Evolutionary conservation across 345 rosid species (phyloP).

Genomic region (Melaleuca quinquenervia): DNA sequence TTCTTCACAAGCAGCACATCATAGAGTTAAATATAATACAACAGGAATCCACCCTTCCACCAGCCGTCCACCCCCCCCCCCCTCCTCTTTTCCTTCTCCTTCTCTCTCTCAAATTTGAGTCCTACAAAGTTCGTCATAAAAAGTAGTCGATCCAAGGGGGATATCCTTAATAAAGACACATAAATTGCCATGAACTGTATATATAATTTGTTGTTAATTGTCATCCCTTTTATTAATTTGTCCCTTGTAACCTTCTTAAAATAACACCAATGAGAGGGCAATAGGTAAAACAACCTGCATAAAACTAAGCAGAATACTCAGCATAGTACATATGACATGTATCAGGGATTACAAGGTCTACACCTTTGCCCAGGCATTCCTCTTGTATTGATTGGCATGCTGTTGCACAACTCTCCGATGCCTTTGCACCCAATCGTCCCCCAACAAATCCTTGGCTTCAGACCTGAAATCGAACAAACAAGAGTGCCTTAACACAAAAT

Average conservation of each 20-base stretch:
- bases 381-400: conserved; percentile 95
- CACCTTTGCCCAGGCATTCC: conserved; percentile 93
- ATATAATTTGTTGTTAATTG: neutral
- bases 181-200: neutral
- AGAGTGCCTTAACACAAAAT: neutral
- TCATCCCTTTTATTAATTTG: neutral
- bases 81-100: neutral
- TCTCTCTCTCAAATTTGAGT: neutral
- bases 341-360: neutral
- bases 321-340: neutral
- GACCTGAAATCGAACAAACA: conserved; percentile 37
- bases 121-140: neutral
- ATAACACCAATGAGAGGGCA: neutral
- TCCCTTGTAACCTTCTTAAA: neutral
- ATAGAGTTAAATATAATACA: neutral
- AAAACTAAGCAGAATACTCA: neutral
- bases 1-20: neutral
- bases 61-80: neutral
- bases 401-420: conserved; percentile 97
- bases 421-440: conserved; percentile 98
- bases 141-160: neutral
- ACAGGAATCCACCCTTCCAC: neutral
- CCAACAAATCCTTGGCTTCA: conserved; percentile 96
- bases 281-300: neutral
- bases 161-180: neutral